Evolutionary conservation across 169 alveolate species (phyloP), one percentile per base, ranked within the genome.

Genomic region (Plasmodium knowlesi): DNA sequence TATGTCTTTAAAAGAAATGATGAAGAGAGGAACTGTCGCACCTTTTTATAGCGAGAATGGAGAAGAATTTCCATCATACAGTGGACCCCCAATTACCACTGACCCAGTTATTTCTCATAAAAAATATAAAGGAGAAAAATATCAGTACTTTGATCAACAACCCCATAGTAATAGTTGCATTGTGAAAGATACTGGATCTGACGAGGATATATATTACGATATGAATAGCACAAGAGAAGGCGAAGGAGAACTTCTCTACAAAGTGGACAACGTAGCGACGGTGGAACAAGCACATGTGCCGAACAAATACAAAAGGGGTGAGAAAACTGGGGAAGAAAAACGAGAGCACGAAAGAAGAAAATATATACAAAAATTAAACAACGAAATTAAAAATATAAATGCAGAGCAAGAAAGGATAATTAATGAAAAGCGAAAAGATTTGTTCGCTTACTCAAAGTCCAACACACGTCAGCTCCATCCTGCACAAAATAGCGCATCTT

Each of bases 361-460:
- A 76, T 76, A 76, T 76, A 76, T 76, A 76, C 19, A 76, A 19
- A 76, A 81, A 53, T 89, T 89, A 79, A 89, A 89, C 61, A 81
- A 80, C 5, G 94, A 89, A 61, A 70, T 67, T 80, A 39, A 41
- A 22, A 89, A 50, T 6, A 80, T 89, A 30, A 89, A 61, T 16
- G 74, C 25, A 50, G 70, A 79, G 1, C 91, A 89, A 61, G 94
- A 89, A 30, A 41, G 46, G 25, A 46, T 80, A 16, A 80, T 89
- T 80, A 37, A 54, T 6, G 79, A 89, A 19, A 61, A 89, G 28
- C 50, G 78, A 14, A 89, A 89, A 50, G 90, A 89, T 28, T n/a
- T 89, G 30, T 37, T 74, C 76, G 74, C 39, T 19, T 86, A 86
- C 80, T 53, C 93, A 25, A 76, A 53, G 86, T 46, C 93, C 19